Evolutionary conservation across 441 rosid species (phyloP).

Genomic region (Brassica hybrid): DNA sequence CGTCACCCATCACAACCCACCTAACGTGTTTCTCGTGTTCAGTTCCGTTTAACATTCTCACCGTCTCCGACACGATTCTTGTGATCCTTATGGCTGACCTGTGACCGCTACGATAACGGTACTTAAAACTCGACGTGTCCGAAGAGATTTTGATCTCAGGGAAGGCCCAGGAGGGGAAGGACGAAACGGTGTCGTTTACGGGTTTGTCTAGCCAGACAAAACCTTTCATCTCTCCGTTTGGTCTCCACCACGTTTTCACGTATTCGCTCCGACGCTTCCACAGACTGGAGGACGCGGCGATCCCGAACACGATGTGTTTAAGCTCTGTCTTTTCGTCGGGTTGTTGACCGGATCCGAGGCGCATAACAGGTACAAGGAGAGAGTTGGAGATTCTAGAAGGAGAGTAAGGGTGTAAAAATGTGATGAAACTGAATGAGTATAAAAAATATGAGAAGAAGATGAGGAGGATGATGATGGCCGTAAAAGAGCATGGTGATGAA

Average conservation of each 20-base stretch:
- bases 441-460: slow-evolving; percentile 44
- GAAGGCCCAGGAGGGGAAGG: slow-evolving; percentile 6
- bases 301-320: slow-evolving; percentile 64
- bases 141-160: slow-evolving; percentile 56
- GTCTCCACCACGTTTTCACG: slow-evolving; percentile 64
- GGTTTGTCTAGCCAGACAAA: slow-evolving; percentile 59
- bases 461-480: slow-evolving; percentile 48
- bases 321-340: slow-evolving; percentile 46
- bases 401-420: slow-evolving; percentile 49
- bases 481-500: slow-evolving; percentile 34
- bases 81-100: slow-evolving; percentile 69
- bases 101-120: slow-evolving; percentile 52
- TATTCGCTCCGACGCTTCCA: slow-evolving; percentile 63
- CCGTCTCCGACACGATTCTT: slow-evolving; percentile 63
- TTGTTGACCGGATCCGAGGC: slow-evolving; percentile 25
- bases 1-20: slow-evolving; percentile 82
- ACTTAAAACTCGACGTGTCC: slow-evolving; percentile 58
- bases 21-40: slow-evolving; percentile 48
- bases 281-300: slow-evolving; percentile 61
- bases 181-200: slow-evolving; percentile 28
- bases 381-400: slow-evolving; percentile 23
- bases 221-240: slow-evolving; percentile 59
- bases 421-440: slow-evolving; percentile 52
- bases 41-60: slow-evolving; percentile 49
- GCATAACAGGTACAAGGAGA: slow-evolving; percentile 15